Percentiles rank a stretch among this genome's conserved stretches.
phyloP scores from a whole-genome alignment of 164 flowering plant species.

The Akebia trifoliata region DNA sequence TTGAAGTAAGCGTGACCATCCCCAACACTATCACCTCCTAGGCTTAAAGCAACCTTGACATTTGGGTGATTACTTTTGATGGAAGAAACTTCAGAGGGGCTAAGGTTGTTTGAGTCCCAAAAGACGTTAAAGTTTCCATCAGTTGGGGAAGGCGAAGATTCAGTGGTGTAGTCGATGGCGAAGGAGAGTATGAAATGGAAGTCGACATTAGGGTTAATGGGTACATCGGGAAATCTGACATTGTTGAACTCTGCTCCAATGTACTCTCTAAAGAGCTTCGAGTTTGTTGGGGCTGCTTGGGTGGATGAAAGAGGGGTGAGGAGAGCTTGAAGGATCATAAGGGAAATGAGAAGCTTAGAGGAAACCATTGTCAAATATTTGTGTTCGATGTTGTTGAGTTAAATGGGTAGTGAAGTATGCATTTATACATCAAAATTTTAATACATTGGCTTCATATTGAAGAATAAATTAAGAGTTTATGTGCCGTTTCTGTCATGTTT shows the following conservation, averaged over 20 bases:
- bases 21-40: conserved; percentile 47
- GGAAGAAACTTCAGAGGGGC: conserved; percentile 35
- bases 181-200: conserved; percentile 66
- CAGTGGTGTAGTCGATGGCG: conserved; percentile 51
- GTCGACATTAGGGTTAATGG: conserved; percentile 38
- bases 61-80: conserved; percentile 33
- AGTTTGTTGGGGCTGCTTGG: conserved; percentile 23
- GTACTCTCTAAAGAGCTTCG: conserved; percentile 48
- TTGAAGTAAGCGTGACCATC: conserved; percentile 27
- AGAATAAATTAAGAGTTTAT: neutral
- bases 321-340: conserved; percentile 22
- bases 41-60: conserved; percentile 46
- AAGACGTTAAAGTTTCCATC: conserved; percentile 50
- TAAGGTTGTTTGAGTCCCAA: conserved; percentile 42
- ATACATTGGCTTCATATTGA: neutral
- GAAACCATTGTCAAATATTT: conserved; percentile 9
- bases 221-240: conserved; percentile 51
- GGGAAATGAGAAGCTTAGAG: conserved; percentile 12
- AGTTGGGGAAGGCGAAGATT: conserved; percentile 38
- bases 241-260: conserved; percentile 55
- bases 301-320: conserved; percentile 9
- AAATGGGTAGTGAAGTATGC: neutral
- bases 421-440: neutral
- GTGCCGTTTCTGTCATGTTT: conserved; percentile 11
- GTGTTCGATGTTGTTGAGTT: neutral